phyloP scores from a whole-genome alignment of 257 asterid genomes.

The Nicotiana sylvestris region DNA sequence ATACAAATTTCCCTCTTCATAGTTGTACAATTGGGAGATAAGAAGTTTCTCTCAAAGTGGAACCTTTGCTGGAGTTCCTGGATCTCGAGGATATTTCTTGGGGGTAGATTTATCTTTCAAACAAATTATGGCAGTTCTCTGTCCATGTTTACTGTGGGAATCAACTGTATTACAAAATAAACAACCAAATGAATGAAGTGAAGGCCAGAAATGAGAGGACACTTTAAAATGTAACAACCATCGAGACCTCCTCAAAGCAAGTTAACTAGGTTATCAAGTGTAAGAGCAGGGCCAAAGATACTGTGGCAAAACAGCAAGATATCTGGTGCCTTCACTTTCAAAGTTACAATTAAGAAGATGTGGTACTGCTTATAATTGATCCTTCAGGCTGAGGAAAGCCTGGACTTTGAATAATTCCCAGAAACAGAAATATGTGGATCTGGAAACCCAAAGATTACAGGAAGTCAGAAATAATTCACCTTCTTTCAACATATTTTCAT shows the following conservation, averaged over 20 bases:
- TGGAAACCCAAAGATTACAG: background rate
- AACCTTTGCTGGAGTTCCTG: constrained; percentile 80
- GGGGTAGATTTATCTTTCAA: constrained; percentile 73
- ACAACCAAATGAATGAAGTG: background rate
- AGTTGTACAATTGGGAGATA: constrained; percentile 9
- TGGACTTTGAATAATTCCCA: background rate
- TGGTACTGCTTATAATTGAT: background rate
- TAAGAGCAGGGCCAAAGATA: background rate
- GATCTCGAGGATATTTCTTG: constrained; percentile 73
- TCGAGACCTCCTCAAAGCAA: background rate
- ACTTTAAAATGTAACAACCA: background rate
- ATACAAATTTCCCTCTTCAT: constrained; percentile 1
- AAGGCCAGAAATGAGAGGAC: background rate
- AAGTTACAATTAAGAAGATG: background rate
- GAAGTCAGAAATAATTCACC: background rate
- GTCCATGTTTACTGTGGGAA: constrained; percentile 84
- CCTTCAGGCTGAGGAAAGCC: constrained; percentile 2
- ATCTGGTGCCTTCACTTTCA: background rate
- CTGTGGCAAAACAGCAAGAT: background rate
- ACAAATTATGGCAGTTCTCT: constrained; percentile 79
- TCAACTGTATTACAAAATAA: constrained; percentile 50
- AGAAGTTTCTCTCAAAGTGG: constrained; percentile 46
- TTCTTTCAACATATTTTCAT: background rate
- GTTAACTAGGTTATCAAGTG: background rate
- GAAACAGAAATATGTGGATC: background rate